Conservation (phyloP, 2,329 filamentous ascomycete genomes). For the Colletotrichum karsti region DNA sequence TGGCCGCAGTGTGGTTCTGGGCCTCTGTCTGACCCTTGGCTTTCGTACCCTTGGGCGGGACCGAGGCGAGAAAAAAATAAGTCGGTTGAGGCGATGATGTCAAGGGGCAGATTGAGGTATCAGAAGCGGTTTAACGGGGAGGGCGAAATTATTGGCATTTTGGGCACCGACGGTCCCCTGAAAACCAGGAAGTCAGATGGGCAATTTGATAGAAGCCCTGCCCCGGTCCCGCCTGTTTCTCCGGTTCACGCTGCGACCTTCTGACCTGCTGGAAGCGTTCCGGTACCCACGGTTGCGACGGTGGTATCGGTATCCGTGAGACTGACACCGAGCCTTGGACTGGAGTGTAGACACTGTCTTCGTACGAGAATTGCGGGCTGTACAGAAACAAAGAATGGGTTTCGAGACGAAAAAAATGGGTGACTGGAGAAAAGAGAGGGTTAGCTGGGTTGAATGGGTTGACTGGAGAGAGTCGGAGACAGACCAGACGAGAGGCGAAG, state of each 20-base stretch:
- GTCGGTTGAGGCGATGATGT: constrained; percentile 22
- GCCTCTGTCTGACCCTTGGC: constrained; percentile 4
- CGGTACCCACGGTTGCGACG: background rate
- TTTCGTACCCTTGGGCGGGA: background rate
- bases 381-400: constrained; percentile 1
- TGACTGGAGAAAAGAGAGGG: constrained; percentile 19
- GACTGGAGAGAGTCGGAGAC: constrained; percentile 1
- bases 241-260: background rate
- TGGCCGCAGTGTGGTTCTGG: constrained; percentile 4
- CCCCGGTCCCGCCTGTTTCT: background rate
- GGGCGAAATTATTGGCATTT: constrained; percentile 9
- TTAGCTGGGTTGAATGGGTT: constrained; percentile 18
- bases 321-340: background rate
- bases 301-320: background rate
- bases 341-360: no score
- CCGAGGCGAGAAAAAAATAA: background rate
- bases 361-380: constrained; percentile 12
- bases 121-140: background rate
- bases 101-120: constrained; percentile 9
- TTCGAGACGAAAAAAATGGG: constrained; percentile 1
- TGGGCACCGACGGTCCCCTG: background rate
- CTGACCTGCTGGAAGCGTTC: constrained; percentile 7
- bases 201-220: background rate
- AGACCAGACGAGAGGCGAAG: background rate
- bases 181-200: background rate